Evolutionary conservation across 2,329 filamentous ascomycete species (phyloP).

Genomic region (Aureobasidium uvarum): DNA sequence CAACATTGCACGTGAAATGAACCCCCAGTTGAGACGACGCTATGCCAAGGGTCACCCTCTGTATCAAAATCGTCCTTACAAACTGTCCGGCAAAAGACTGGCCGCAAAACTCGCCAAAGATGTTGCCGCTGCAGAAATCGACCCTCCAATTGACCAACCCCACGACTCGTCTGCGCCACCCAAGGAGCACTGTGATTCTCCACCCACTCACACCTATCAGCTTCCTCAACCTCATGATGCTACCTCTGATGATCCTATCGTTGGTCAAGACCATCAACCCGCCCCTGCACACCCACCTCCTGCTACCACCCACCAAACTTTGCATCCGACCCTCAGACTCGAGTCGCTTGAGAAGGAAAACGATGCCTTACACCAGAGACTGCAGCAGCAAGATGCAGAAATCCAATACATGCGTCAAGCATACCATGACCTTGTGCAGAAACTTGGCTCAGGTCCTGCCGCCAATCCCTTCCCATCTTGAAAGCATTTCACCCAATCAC

Average conservation of each 20-base stretch:
- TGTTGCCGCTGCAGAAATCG: background rate
- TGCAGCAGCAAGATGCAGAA: slow-evolving; percentile 12
- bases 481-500: background rate
- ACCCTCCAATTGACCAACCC: background rate
- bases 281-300: background rate
- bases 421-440: slow-evolving; percentile 2
- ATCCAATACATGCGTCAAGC: slow-evolving; percentile 16
- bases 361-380: background rate
- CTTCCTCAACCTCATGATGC: background rate
- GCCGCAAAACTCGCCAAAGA: slow-evolving; percentile 1
- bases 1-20: slow-evolving; percentile 19
- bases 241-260: no score
- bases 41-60: slow-evolving; percentile 11
- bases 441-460: background rate
- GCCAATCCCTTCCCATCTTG: background rate
- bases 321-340: background rate
- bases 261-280: background rate
- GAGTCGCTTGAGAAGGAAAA: slow-evolving; percentile 3
- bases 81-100: slow-evolving; percentile 6
- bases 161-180: background rate
- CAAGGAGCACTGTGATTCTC: background rate
- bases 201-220: background rate
- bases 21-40: background rate
- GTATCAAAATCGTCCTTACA: slow-evolving; percentile 7
- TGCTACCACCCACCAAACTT: background rate